Conservation (phyloP, 345 rosid genomes). For the Hibiscus syriacus region DNA sequence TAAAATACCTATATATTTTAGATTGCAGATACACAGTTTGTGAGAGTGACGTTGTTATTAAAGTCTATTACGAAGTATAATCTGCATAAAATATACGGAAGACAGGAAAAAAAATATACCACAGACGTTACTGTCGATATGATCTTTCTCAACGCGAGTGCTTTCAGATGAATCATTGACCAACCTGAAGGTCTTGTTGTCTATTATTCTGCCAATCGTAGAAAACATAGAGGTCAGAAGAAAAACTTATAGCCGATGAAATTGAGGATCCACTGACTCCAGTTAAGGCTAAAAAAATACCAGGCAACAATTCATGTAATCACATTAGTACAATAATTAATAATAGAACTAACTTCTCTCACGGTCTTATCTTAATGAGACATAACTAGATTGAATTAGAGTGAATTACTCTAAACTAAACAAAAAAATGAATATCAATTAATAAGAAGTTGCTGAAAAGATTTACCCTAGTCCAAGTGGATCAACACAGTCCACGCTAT, state of each 20-base stretch:
- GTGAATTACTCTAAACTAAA: not conserved
- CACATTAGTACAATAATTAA: not conserved
- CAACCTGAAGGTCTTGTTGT: slow-evolving; percentile 74
- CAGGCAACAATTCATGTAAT: not conserved
- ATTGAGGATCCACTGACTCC: not conserved
- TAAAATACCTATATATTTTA: not conserved
- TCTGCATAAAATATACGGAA: slow-evolving; percentile 8
- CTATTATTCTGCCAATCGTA: slow-evolving; percentile 60
- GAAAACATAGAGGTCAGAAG: slow-evolving; percentile 8
- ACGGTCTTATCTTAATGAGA: not conserved
- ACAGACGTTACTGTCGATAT: slow-evolving; percentile 50
- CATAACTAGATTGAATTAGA: not conserved
- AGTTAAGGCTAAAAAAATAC: not conserved
- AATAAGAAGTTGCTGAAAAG: not conserved
- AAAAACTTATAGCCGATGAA: not conserved
- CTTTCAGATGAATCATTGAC: slow-evolving; percentile 63
- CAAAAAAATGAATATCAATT: not conserved
- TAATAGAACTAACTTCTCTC: not conserved
- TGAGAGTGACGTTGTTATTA: not conserved
- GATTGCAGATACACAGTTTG: not conserved
- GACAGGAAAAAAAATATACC: slow-evolving; percentile 34
- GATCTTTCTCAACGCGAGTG: slow-evolving; percentile 39
- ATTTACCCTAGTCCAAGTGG: slow-evolving; percentile 85
- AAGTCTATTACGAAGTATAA: not conserved
- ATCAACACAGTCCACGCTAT: slow-evolving; percentile 94